phyloP scores from a whole-genome alignment of 2,329 filamentous ascomycete genomes.

The Thermothelomyces thermophilus region DNA sequence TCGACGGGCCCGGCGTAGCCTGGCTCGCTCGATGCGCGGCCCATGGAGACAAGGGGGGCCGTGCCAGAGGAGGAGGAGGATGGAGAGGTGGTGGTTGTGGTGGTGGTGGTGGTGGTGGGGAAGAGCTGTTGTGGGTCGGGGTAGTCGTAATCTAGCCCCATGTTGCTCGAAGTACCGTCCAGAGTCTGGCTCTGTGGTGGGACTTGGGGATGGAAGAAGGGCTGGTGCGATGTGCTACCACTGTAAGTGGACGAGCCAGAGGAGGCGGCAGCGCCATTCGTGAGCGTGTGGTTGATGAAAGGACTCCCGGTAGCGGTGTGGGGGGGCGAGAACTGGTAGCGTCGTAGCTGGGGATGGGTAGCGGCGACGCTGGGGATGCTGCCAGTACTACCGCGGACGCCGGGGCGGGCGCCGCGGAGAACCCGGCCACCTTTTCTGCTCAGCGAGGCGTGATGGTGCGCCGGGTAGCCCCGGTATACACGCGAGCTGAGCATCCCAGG shows the following conservation, averaged over 20 bases:
- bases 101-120: background rate
- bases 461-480: conserved; percentile 4
- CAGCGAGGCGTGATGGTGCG: background rate
- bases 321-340: background rate
- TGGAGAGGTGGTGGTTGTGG: background rate
- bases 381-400: background rate
- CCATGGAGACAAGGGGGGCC: background rate
- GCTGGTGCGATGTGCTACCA: background rate
- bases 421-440: background rate
- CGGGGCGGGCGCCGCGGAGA: background rate
- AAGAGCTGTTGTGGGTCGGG: conserved; percentile 1
- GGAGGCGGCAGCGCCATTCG: background rate
- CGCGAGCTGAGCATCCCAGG: background rate
- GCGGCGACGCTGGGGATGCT: background rate
- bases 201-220: background rate
- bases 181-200: background rate
- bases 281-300: background rate
- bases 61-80: background rate
- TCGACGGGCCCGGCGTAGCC: background rate
- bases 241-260: background rate
- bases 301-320: background rate
- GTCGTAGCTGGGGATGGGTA: background rate
- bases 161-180: background rate
- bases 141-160: background rate
- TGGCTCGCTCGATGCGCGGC: background rate